phyloP scores from a whole-genome alignment of 805 yeast species.

The Starmerella khaoyaiensis region DNA sequence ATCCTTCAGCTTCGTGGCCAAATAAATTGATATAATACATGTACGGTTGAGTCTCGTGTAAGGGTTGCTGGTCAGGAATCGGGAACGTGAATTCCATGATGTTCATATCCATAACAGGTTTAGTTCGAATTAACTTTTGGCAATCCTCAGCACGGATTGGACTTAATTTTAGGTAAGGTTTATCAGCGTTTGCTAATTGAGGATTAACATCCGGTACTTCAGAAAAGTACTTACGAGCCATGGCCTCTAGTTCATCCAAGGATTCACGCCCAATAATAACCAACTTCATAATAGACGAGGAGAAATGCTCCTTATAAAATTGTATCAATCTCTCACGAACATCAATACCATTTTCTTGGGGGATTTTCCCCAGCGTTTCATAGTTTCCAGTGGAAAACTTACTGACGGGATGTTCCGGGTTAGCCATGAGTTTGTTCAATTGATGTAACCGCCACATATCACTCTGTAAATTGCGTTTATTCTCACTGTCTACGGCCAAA shows the following conservation, averaged over 20 bases:
- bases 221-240: constrained; percentile 58
- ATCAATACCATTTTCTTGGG: constrained; percentile 47
- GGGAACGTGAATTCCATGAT: constrained; percentile 54
- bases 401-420: constrained; percentile 66
- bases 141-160: constrained; percentile 41
- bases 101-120: constrained; percentile 72
- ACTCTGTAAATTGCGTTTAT: constrained; percentile 82
- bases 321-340: constrained; percentile 71
- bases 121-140: constrained; percentile 46
- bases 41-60: constrained; percentile 58
- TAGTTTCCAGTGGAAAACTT: constrained; percentile 86
- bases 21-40: constrained; percentile 65
- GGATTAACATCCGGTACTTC: constrained; percentile 36
- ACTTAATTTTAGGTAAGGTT: constrained; percentile 31
- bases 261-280: constrained; percentile 74
- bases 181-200: constrained; percentile 26
- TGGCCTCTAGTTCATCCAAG: constrained; percentile 52
- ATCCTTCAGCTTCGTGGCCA: constrained; percentile 90
- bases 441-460: constrained; percentile 85
- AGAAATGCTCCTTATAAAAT: constrained; percentile 59
- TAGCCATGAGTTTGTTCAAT: constrained; percentile 61
- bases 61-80: constrained; percentile 58
- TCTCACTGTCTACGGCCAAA: constrained; percentile 89
- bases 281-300: constrained; percentile 79
- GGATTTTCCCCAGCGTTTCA: constrained; percentile 56